phyloP scores from a whole-genome alignment of 1,284 basidiomycete genomes.

The Sanghuangporus sanghuang region DNA sequence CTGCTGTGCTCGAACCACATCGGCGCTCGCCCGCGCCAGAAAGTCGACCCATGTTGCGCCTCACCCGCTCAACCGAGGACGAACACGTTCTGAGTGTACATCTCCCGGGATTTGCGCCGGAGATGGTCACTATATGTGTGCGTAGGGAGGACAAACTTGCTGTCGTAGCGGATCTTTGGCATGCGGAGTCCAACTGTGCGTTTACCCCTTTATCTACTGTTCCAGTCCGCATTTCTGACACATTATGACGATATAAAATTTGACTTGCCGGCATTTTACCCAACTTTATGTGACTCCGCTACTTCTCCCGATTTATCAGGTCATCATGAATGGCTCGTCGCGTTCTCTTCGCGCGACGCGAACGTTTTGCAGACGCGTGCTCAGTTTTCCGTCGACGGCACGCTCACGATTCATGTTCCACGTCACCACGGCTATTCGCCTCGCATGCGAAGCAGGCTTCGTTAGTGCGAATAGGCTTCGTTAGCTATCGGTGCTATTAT shows the following conservation, averaged over 20 bases:
- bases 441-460: slow-evolving; percentile 4
- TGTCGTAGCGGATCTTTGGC: slow-evolving; percentile 28
- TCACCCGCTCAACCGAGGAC: slow-evolving; percentile 2
- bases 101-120: slow-evolving; percentile 17
- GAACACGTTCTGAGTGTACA: slow-evolving; percentile 13
- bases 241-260: slow-evolving; percentile 4
- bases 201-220: slow-evolving; percentile 7
- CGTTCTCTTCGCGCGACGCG: slow-evolving; percentile 26
- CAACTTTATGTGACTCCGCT: neutral
- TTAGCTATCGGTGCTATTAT: neutral
- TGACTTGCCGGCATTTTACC: neutral
- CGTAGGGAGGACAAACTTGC: slow-evolving; percentile 25
- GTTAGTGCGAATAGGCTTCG: neutral
- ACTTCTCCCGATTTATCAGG: slow-evolving; percentile 17
- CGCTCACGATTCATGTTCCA: slow-evolving; percentile 23
- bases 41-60: slow-evolving; percentile 4
- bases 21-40: slow-evolving; percentile 16
- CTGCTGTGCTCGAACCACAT: slow-evolving; percentile 13
- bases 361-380: slow-evolving; percentile 25
- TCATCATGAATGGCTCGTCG: slow-evolving; percentile 28
- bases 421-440: slow-evolving; percentile 6
- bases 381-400: slow-evolving; percentile 22
- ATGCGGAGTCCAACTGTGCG: slow-evolving; percentile 26
- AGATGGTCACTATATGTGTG: slow-evolving; percentile 19
- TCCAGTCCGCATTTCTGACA: neutral